Conservation (phyloP, 208 protist genomes). For the Wallacemonas sp. region DNA sequence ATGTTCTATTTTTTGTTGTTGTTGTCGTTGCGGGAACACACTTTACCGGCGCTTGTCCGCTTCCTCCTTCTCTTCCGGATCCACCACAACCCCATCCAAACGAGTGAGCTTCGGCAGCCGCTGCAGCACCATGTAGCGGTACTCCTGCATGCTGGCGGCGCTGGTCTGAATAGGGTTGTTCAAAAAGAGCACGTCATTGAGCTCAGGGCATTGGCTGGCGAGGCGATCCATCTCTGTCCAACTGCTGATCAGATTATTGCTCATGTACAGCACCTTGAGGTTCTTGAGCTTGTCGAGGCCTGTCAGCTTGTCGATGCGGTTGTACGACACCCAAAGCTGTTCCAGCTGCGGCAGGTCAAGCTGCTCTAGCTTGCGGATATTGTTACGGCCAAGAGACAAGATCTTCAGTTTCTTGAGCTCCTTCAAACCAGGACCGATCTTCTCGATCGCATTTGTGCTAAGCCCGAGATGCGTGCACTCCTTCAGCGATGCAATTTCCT, state of each 20-base stretch:
- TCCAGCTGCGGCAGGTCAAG: conserved; percentile 93
- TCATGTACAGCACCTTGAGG: conserved; percentile 92
- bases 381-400: conserved; percentile 93
- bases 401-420: conserved; percentile 93
- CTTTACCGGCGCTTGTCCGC: conserved; percentile 78
- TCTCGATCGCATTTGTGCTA: conserved; percentile 95
- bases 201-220: conserved; percentile 90
- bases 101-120: conserved; percentile 84
- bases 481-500: conserved; percentile 82
- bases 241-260: conserved; percentile 94
- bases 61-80: conserved; percentile 91
- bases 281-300: conserved; percentile 94
- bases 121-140: conserved; percentile 87
- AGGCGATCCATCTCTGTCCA: conserved; percentile 94
- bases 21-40: too few relatives aligned
- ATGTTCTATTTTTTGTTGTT: conserved; percentile 2
- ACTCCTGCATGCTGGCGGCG: conserved; percentile 74
- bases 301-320: conserved; percentile 94
- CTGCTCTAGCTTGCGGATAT: conserved; percentile 95
- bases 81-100: conserved; percentile 87
- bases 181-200: conserved; percentile 91
- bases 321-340: conserved; percentile 96
- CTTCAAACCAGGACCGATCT: conserved; percentile 90
- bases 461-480: conserved; percentile 91
- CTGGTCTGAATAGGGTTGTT: conserved; percentile 92